These are phyloP conservation scores for Saccharomyces hybrid DNA, from an alignment of 1,139 yeast genomes.

Conservation along the genomic window DNA sequence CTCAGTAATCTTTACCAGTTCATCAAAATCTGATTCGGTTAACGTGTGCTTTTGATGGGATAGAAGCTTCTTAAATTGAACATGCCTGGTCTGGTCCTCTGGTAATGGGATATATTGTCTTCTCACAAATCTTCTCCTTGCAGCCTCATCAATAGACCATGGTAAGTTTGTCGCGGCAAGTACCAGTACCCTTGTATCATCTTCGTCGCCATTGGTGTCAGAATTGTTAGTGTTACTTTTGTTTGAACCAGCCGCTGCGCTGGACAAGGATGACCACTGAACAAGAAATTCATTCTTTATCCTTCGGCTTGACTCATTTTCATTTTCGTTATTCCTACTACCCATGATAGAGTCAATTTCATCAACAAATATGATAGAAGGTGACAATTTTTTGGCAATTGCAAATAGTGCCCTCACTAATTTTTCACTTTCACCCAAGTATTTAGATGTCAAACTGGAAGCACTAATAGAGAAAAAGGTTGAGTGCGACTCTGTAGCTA, in stretches of 20 bases:
- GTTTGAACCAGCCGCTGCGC: slow-evolving; percentile 75
- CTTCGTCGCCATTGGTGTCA: slow-evolving; percentile 36
- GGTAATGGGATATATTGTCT: slow-evolving; percentile 94
- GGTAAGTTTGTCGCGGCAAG: slow-evolving; percentile 95
- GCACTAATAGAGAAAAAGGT: slow-evolving; percentile 92
- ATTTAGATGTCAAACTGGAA: slow-evolving; percentile 85
- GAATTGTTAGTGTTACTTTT: slow-evolving; percentile 40
- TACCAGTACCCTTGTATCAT: slow-evolving; percentile 71
- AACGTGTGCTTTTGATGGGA: slow-evolving; percentile 71
- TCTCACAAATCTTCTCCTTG: slow-evolving; percentile 86
- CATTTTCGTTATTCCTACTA: slow-evolving; percentile 65
- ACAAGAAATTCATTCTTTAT: slow-evolving; percentile 90
- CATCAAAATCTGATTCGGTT: slow-evolving; percentile 52
- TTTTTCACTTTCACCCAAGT: slow-evolving; percentile 90
- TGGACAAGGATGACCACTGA: slow-evolving; percentile 91
- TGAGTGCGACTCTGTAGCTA: slow-evolving; percentile 91
- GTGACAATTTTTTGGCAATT: slow-evolving; percentile 79
- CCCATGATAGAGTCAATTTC: slow-evolving; percentile 90
- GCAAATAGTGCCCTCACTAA: slow-evolving; percentile 82
- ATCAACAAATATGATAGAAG: slow-evolving; percentile 90
- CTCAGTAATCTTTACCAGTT: slow-evolving; percentile 55
- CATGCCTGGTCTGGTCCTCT: slow-evolving; percentile 69
- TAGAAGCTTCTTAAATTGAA: slow-evolving; percentile 64
- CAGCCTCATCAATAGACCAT: slow-evolving; percentile 98
- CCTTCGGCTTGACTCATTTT: slow-evolving; percentile 84